Evolutionary conservation across 129 eudicot genomes (phyloP), one percentile per base, ranked within the genome.

Genomic region (Helianthus tuberosus): DNA sequence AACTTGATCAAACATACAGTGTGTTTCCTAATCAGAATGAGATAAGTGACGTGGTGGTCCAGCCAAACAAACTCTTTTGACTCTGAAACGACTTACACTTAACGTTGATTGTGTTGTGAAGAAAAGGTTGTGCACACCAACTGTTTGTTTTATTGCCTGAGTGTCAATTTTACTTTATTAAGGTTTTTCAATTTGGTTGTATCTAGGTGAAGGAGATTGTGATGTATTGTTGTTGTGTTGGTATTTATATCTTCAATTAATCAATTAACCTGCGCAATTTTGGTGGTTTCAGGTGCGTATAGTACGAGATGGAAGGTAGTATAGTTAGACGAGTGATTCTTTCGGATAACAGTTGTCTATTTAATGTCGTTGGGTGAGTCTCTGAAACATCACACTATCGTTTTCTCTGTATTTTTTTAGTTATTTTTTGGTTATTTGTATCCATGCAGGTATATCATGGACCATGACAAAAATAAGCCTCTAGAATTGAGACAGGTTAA

Each of bases 301-400:
- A 60, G 27, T 46, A 72, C 8, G 75, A 79, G 48, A 92, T 94
- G 98, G 98, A 90, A 77, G 98, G 97, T 51, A 73, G 68, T 73
- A 81, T 90, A 11, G 86, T 91, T 36, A 83, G 97, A 81, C 84
- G 98, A 58, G 97, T 94, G 47, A 88, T 94, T 77, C 98, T 96
- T 61, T 94, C 98, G 0, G 98, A 94, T 77, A 94, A 94, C 68
- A 94, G 98, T 77, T 94, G 98, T 75, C 93, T 94, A 53, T 94
- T 94, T 76, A 94, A 88, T 80, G 97, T 97, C 35, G 94, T 94
- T 64, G 97, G 98, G 98, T 94, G 77, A 83, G 74, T 23, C 43
- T 78, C 68, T 11, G 23, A 46, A 57, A 69, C 66, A 36, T 60
- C 46, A 20, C 7, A 5, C 8, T 59, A 54, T 14, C 1, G 13